Percentiles rank a stretch among this genome's conserved stretches.
These are phyloP conservation scores for Boletus insuetus DNA, from an alignment of 768 basidiomycete species.

Conservation along the genomic window DNA sequence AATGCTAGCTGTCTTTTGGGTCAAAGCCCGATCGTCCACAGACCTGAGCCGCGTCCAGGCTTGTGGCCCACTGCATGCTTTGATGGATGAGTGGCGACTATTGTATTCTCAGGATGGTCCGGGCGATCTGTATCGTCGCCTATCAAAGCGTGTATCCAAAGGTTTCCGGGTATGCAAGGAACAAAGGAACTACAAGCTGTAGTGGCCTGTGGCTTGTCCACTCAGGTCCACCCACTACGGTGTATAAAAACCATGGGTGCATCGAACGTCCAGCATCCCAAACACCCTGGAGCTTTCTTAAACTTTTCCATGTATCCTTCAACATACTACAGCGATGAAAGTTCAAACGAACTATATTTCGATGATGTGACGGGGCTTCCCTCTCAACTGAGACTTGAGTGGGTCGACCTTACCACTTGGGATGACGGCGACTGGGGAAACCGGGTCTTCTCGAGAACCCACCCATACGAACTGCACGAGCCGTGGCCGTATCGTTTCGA, in stretches of 20 bases:
- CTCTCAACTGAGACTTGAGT: neutral
- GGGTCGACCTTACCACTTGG: constrained; percentile 29
- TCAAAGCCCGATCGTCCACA: constrained; percentile 1
- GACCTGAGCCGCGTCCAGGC: neutral
- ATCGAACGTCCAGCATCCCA: neutral
- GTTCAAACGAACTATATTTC: neutral
- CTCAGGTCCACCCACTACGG: neutral
- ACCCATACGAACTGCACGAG: constrained; percentile 46
- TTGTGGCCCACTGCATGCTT: neutral
- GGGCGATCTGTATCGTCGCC: constrained; percentile 8
- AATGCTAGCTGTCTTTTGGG: neutral
- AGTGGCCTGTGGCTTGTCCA: constrained; percentile 13
- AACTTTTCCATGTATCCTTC: constrained; percentile 1
- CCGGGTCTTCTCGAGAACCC: constrained; percentile 18
- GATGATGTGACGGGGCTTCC: neutral
- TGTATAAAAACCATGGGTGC: constrained; percentile 12
- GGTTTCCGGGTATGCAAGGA: constrained; percentile 5
- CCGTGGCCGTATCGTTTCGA: constrained; percentile 52
- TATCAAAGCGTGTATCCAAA: constrained; percentile 9
- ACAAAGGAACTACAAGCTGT: constrained; percentile 21
- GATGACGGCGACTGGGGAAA: constrained; percentile 24
- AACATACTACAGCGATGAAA: neutral
- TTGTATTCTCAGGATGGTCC: constrained; percentile 4
- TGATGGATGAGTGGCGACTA: neutral
- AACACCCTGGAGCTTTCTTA: neutral